Conservation (phyloP, 2,329 filamentous ascomycete species). For the Xylariaceae sp. region DNA sequence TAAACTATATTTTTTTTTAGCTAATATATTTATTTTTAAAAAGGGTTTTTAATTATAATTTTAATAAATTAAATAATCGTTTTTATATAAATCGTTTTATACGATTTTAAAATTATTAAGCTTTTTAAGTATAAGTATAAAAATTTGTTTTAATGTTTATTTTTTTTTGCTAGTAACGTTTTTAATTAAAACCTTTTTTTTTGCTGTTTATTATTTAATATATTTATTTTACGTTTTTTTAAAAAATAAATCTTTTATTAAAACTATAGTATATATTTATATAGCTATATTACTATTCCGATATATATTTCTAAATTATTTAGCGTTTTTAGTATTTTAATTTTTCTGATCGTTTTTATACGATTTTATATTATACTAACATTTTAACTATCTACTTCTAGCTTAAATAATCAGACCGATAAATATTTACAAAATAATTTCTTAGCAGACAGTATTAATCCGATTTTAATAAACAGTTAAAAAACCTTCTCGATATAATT, state of each 20-base stretch:
- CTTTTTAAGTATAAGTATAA: not conserved
- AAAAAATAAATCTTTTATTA: slow-evolving; percentile 1
- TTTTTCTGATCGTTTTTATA: not conserved
- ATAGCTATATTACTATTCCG: not conserved
- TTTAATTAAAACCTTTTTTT: not conserved
- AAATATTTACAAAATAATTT: no score
- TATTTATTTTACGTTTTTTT: not conserved
- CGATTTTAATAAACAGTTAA: not conserved
- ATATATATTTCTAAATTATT: not conserved
- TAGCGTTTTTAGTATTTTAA: not conserved
- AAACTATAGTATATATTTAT: not conserved
- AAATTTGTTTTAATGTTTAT: not conserved
- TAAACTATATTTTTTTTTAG: not conserved
- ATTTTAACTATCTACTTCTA: not conserved
- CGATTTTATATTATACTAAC: not conserved
- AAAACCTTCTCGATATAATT: not conserved
- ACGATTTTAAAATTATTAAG: not conserved
- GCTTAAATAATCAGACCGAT: no score
- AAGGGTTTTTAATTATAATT: not conserved
- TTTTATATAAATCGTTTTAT: not conserved
- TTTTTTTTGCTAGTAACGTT: not conserved
- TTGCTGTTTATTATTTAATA: not conserved
- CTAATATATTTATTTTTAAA: not conserved
- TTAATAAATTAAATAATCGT: not conserved
- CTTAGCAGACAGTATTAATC: not conserved